Conservation (phyloP, 2,329 filamentous ascomycete genomes). For the Gliomastix tumulicola region DNA sequence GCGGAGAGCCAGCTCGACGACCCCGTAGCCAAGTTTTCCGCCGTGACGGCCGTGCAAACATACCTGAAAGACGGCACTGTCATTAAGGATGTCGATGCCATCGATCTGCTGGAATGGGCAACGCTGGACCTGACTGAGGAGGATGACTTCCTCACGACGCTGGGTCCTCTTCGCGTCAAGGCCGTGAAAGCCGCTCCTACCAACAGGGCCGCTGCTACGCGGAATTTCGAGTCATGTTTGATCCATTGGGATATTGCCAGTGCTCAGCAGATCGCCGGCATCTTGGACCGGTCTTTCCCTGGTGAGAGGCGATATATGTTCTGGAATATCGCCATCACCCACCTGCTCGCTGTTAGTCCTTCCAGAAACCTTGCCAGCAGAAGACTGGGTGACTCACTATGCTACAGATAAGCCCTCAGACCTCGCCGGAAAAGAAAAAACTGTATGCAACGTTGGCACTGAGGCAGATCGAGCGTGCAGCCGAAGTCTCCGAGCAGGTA, state of each 20-base stretch:
- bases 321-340: constrained; percentile 47
- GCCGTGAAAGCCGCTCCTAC: constrained; percentile 47
- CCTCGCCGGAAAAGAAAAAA: constrained; percentile 38
- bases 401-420: constrained; percentile 35
- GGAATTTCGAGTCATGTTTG: constrained; percentile 45
- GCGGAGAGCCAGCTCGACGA: constrained; percentile 47
- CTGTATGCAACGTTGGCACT: constrained; percentile 43
- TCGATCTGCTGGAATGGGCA: constrained; percentile 51
- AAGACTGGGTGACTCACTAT: no score
- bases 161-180: constrained; percentile 41
- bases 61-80: constrained; percentile 37
- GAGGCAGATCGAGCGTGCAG: constrained; percentile 44
- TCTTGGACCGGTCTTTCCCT: constrained; percentile 43
- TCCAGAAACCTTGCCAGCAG: no score
- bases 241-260: constrained; percentile 48
- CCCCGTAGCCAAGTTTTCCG: constrained; percentile 34
- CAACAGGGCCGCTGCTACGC: constrained; percentile 29
- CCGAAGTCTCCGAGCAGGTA: constrained; percentile 36
- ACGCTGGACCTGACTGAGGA: constrained; percentile 27
- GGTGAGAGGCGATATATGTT: constrained; percentile 42
- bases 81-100: constrained; percentile 39
- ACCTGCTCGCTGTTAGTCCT: constrained; percentile 41
- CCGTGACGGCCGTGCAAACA: constrained; percentile 34
- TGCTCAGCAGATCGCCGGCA: constrained; percentile 52
- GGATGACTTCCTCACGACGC: constrained; percentile 34